A percentile compares a stretch with the other conserved stretches of the same genome.
Evolutionary conservation across 2,329 filamentous ascomycete genomes (phyloP).

Genomic region (Aspergillus melleus): DNA sequence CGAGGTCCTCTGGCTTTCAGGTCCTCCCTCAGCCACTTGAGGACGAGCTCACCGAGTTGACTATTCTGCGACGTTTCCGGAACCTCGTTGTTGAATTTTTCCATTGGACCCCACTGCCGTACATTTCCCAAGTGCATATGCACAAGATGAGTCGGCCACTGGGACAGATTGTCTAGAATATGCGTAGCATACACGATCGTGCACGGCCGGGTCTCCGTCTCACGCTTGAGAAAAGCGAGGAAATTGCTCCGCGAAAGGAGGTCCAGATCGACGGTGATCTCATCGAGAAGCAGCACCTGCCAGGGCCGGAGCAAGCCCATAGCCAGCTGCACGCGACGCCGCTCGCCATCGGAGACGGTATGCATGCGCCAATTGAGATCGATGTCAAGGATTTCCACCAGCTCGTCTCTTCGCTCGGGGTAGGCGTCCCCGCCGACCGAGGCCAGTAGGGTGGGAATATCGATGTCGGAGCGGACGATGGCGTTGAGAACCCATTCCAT

Average conservation of each 20-base stretch:
- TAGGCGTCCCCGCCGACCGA: slow-evolving; percentile 86
- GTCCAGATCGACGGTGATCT: slow-evolving; percentile 96
- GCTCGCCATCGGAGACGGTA: slow-evolving; percentile 88
- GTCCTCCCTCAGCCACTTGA: slow-evolving; percentile 84
- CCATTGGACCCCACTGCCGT: slow-evolving; percentile 79
- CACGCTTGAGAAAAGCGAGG: slow-evolving; percentile 77
- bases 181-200: slow-evolving; percentile 98
- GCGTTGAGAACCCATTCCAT: slow-evolving; percentile 98
- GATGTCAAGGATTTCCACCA: slow-evolving; percentile 85
- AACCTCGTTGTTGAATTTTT: slow-evolving; percentile 62
- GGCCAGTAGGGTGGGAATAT: slow-evolving; percentile 78
- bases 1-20: slow-evolving; percentile 76
- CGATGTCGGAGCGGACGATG: slow-evolving; percentile 93
- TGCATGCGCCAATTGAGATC: slow-evolving; percentile 94
- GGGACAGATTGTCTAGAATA: slow-evolving; percentile 90
- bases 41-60: slow-evolving; percentile 79
- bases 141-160: slow-evolving; percentile 93
- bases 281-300: slow-evolving; percentile 86
- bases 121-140: slow-evolving; percentile 91
- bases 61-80: slow-evolving; percentile 69
- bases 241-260: slow-evolving; percentile 83
- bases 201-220: slow-evolving; percentile 79
- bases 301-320: slow-evolving; percentile 94
- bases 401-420: slow-evolving; percentile 77
- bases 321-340: slow-evolving; percentile 86